A percentile compares a stretch with the other conserved stretches of the same genome.
These are phyloP conservation scores for Tetrahymena borealis DNA, from an alignment of 73 alveolate genomes.

Conservation along the genomic window DNA sequence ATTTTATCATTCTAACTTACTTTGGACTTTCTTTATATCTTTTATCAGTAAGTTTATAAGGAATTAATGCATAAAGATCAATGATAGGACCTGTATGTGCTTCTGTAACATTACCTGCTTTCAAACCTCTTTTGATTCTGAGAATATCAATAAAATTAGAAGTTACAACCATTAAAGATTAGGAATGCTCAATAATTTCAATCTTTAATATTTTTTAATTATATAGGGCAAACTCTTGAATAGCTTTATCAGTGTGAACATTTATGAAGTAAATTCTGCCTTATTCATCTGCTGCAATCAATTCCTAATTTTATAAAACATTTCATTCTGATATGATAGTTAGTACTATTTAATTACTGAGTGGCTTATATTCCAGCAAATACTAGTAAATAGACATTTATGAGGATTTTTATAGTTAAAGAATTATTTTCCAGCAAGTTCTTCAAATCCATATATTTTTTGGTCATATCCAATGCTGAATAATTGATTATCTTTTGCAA, in stretches of 20 bases:
- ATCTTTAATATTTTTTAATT: constrained; percentile 46
- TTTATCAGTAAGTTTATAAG: constrained; percentile 51
- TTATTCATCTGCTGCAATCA: constrained; percentile 71
- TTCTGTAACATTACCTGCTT: constrained; percentile 71
- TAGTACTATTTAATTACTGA: constrained; percentile 47
- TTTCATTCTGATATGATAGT: background rate
- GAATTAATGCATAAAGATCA: constrained; percentile 37
- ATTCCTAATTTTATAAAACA: constrained; percentile 18
- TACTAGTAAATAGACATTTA: constrained; percentile 60
- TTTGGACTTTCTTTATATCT: constrained; percentile 42
- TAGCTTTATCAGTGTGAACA: constrained; percentile 77
- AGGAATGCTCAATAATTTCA: constrained; percentile 50
- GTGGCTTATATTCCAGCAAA: constrained; percentile 26
- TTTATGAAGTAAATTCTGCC: constrained; percentile 76
- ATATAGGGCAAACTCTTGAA: constrained; percentile 55
- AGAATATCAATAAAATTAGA: constrained; percentile 57
- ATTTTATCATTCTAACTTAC: constrained; percentile 31
- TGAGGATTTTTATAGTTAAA: constrained; percentile 72
- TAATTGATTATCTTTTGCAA: constrained; percentile 70
- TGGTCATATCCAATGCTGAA: constrained; percentile 80
- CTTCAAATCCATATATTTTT: constrained; percentile 72
- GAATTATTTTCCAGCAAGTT: constrained; percentile 64
- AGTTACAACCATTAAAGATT: constrained; percentile 54
- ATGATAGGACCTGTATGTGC: constrained; percentile 75
- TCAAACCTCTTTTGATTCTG: constrained; percentile 69